phyloP scores from a whole-genome alignment of 2,329 filamentous ascomycete genomes.

The Penicillium expansum region DNA sequence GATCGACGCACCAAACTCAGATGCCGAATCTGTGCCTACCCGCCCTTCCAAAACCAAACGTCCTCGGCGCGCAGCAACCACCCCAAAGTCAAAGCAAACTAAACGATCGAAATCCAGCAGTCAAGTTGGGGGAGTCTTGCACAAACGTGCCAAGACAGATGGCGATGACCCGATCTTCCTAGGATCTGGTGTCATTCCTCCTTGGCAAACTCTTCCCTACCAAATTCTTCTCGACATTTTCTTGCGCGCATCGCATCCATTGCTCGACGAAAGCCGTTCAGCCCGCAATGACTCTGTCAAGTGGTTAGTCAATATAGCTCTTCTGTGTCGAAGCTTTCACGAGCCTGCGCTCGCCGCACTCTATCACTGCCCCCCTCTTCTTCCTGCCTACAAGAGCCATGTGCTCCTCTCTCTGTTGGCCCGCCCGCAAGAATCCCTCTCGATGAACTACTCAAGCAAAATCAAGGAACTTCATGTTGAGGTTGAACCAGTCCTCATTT shows the following conservation, averaged over 20 bases:
- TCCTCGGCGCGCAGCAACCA: constrained; percentile 11
- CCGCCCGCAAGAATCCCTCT: constrained; percentile 49
- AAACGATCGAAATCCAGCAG: constrained; percentile 18
- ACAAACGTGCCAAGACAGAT: constrained; percentile 28
- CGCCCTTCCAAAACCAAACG: constrained; percentile 4
- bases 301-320: constrained; percentile 66
- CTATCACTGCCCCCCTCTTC: constrained; percentile 67
- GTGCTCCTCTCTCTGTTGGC: constrained; percentile 55
- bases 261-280: constrained; percentile 43
- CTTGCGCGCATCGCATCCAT: constrained; percentile 60
- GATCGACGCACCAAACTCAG: constrained; percentile 4
- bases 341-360: constrained; percentile 72
- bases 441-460: constrained; percentile 67
- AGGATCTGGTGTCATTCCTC: constrained; percentile 46
- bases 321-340: constrained; percentile 62
- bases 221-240: constrained; percentile 69
- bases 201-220: constrained; percentile 64
- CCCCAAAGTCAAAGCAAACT: constrained; percentile 1
- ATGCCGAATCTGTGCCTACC: constrained; percentile 5
- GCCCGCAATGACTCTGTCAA: constrained; percentile 28
- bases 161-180: constrained; percentile 15
- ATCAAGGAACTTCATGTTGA: constrained; percentile 69
- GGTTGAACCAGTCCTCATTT: constrained; percentile 56
- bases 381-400: constrained; percentile 50
- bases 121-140: constrained; percentile 16